A percentile compares a stretch with the other conserved stretches of the same genome.
phyloP scores from a whole-genome alignment of 306 rosid genomes.

The Leucaena leucocephala region DNA sequence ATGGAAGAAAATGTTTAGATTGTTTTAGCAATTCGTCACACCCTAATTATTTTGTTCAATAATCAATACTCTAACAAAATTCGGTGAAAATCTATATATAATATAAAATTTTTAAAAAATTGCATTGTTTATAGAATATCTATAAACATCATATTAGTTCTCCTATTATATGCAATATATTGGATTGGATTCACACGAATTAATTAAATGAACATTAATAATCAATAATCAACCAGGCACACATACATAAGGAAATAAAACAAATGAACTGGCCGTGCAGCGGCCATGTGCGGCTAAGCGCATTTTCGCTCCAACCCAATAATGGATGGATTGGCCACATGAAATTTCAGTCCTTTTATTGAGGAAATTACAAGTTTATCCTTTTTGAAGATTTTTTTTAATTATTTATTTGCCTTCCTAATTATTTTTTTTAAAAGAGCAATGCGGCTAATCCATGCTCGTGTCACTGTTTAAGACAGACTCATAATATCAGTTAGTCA shows the following conservation, averaged over 20 bases:
- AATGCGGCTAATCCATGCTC: conserved; percentile 10
- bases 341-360: conserved; percentile 26
- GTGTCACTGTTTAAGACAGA: not conserved
- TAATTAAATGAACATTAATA: too few relatives aligned
- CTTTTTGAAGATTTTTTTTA: not conserved
- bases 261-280: conserved; percentile 36
- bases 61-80: too few relatives aligned
- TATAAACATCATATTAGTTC: too few relatives aligned
- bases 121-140: not conserved
- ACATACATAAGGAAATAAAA: not conserved
- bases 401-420: not conserved
- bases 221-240: not conserved
- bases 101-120: too few relatives aligned
- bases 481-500: not conserved
- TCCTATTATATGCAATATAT: too few relatives aligned
- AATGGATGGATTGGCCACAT: conserved; percentile 40
- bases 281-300: conserved; percentile 39
- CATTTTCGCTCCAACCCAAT: conserved; percentile 26
- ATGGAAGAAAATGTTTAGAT: not conserved
- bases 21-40: too few relatives aligned
- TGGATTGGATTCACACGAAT: too few relatives aligned
- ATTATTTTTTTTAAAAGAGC: conserved; percentile 23
- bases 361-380: conserved; percentile 12
- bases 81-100: not conserved
- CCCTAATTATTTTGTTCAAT: not conserved